phyloP scores from a whole-genome alignment of 352 stramenopile genomes.

The Phytophthora pisi region DNA sequence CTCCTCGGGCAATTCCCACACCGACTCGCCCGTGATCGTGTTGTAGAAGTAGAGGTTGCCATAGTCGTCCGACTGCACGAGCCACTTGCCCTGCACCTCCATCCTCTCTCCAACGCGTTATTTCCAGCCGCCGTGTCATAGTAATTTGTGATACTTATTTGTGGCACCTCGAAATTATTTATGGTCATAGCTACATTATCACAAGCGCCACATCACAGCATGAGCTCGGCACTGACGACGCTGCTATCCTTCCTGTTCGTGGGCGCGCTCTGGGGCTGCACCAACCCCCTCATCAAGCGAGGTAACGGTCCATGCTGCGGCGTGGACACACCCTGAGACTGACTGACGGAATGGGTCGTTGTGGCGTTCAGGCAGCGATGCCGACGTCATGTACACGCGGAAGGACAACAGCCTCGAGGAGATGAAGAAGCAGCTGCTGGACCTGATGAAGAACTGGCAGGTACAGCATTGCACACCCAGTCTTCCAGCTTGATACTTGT shows the following conservation, averaged over 20 bases:
- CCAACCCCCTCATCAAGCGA: conserved; percentile 85
- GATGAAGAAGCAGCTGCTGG: conserved; percentile 50
- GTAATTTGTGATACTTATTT: not conserved
- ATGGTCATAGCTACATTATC: not conserved
- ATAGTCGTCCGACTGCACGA: conserved; percentile 66
- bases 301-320: conserved; percentile 31
- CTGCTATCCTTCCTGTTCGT: conserved; percentile 84
- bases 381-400: conserved; percentile 57
- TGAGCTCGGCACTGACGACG: conserved; percentile 40
- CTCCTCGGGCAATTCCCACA: conserved; percentile 70
- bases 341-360: not conserved
- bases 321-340: not conserved
- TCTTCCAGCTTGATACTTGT: too few species aligned
- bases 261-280: conserved; percentile 87
- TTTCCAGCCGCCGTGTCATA: not conserved
- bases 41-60: conserved; percentile 85
- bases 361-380: conserved; percentile 49
- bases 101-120: not conserved
- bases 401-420: conserved; percentile 65
- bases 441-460: conserved; percentile 76
- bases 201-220: conserved; percentile 8
- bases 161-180: not conserved
- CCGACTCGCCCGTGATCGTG: conserved; percentile 61
- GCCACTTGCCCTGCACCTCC: conserved; percentile 43
- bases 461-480: conserved; percentile 22